phyloP scores from a whole-genome alignment of 257 asterid genomes.

The Lantana camara region DNA sequence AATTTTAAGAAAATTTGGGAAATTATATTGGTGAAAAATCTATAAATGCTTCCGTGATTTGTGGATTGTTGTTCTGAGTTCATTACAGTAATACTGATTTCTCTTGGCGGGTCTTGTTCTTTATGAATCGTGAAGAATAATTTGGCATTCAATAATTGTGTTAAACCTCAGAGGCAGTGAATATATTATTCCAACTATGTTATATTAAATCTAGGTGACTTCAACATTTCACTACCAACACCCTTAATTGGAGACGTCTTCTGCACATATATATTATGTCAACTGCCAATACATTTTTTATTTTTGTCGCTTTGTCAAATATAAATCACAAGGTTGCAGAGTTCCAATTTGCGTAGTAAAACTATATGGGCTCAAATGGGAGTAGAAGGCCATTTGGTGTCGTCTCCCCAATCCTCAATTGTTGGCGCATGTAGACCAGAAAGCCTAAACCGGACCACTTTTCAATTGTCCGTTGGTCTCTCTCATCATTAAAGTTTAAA shows the following conservation, averaged over 20 bases:
- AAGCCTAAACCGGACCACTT: not conserved
- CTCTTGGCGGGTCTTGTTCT: no score
- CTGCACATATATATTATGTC: not conserved
- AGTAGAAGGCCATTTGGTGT: not conserved
- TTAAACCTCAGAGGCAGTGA: no score
- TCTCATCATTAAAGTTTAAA: no score
- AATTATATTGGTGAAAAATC: constrained; percentile 17
- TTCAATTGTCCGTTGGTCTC: not conserved
- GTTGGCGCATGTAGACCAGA: constrained; percentile 14
- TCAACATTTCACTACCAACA: no score
- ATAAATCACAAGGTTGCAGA: constrained; percentile 2
- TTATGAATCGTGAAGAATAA: no score
- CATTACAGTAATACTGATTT: not conserved
- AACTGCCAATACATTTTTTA: constrained; percentile 6
- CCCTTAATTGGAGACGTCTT: no score
- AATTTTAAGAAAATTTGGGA: not conserved
- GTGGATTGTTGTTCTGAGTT: constrained; percentile 22
- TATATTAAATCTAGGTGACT: no score
- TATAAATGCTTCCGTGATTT: constrained; percentile 27
- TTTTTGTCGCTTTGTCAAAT: not conserved
- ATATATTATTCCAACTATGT: no score
- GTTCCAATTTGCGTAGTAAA: constrained; percentile 3
- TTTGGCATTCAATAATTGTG: no score
- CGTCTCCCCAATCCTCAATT: not conserved
- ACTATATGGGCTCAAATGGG: constrained; percentile 10